Evolutionary conservation across 1,284 basidiomycete species (phyloP).

Genomic region (Malassezia japonica): DNA sequence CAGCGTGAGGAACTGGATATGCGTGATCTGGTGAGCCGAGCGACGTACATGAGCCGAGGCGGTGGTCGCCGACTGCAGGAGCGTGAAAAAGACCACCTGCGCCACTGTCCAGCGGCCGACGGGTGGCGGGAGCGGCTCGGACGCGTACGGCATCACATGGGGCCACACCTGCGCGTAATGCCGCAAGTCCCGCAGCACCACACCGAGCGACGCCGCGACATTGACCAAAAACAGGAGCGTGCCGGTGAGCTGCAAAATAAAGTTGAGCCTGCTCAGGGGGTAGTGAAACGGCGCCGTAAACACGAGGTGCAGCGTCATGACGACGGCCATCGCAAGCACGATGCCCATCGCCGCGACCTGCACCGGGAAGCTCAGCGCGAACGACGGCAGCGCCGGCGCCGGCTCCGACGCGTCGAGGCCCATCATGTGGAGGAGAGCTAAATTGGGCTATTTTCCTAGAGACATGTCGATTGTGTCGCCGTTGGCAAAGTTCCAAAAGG

Average conservation of each 20-base stretch:
- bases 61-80: conserved; percentile 70
- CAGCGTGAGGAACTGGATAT: conserved; percentile 94
- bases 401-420: too few species aligned
- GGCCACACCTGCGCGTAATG: conserved; percentile 70
- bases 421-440: neutral
- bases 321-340: conserved; percentile 70
- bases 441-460: conserved; percentile 20
- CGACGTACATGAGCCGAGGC: conserved; percentile 8
- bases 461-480: conserved; percentile 29
- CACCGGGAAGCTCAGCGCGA: conserved; percentile 72
- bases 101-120: conserved; percentile 60
- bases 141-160: conserved; percentile 84
- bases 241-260: conserved; percentile 72
- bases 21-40: conserved; percentile 58
- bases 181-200: conserved; percentile 60
- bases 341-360: conserved; percentile 82
- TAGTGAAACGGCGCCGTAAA: conserved; percentile 95
- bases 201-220: conserved; percentile 44
- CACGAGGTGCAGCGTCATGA: conserved; percentile 82
- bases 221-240: conserved; percentile 62
- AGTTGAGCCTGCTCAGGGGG: conserved; percentile 84
- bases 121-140: conserved; percentile 63
- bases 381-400: conserved; percentile 30
- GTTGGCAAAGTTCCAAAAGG: conserved; percentile 39
- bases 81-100: conserved; percentile 69